A percentile compares a stretch with the other conserved stretches of the same genome.
These are phyloP conservation scores for Dysphania ambrosioides DNA, from an alignment of 148 eudicot species.

Conservation along the genomic window DNA sequence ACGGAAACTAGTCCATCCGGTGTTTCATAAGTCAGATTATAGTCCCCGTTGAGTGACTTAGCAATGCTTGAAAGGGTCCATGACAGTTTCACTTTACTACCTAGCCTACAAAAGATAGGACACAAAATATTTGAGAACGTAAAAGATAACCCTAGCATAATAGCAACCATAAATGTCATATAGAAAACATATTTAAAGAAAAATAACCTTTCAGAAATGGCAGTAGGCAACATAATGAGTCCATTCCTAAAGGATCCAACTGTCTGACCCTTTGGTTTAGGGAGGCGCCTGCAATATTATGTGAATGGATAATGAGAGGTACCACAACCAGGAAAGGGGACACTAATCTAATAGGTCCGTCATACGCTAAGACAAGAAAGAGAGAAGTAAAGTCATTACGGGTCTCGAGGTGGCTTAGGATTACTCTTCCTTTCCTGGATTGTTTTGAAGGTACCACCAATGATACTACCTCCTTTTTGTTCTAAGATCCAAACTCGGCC, in stretches of 20 bases:
- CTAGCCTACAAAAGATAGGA: slow-evolving; percentile 46
- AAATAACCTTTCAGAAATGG: slow-evolving; percentile 61
- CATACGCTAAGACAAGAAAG: background rate
- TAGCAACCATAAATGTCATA: background rate
- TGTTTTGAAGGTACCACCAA: slow-evolving; percentile 69
- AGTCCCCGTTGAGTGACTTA: slow-evolving; percentile 49
- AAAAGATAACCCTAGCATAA: background rate
- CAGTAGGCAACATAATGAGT: slow-evolving; percentile 64
- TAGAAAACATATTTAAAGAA: background rate
- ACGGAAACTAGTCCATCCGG: slow-evolving; percentile 57
- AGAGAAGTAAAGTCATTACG: slow-evolving; percentile 35
- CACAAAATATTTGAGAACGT: background rate
- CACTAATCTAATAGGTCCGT: background rate
- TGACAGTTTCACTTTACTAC: slow-evolving; percentile 62
- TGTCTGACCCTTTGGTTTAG: slow-evolving; percentile 82
- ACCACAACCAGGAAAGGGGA: background rate
- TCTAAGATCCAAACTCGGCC: slow-evolving; percentile 83
- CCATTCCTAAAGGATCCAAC: slow-evolving; percentile 88
- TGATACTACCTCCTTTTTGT: slow-evolving; percentile 76
- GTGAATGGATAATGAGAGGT: slow-evolving; percentile 1
- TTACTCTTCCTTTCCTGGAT: slow-evolving; percentile 51
- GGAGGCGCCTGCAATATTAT: slow-evolving; percentile 59
- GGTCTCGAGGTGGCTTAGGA: slow-evolving; percentile 58
- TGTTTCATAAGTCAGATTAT: slow-evolving; percentile 65
- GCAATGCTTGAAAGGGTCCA: slow-evolving; percentile 65